Conservation (phyloP, 2,329 filamentous ascomycete species). For the Ophiostoma sp. region DNA sequence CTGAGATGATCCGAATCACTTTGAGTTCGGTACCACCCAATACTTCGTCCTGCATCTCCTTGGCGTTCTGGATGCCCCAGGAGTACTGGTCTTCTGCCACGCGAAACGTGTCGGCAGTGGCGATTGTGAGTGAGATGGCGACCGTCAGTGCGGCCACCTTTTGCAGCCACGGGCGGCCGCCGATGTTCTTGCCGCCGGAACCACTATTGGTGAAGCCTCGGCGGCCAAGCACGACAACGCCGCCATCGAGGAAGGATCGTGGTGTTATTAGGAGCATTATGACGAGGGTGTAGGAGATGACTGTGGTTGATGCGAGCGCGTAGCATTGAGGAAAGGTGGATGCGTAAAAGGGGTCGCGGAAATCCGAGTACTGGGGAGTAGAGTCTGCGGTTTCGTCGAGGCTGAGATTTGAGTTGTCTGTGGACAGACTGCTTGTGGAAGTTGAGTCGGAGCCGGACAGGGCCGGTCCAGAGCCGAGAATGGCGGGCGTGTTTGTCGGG, state of each 20-base stretch:
- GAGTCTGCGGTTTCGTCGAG: constrained; percentile 22
- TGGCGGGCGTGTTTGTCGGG: constrained; percentile 36
- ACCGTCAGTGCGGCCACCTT: constrained; percentile 70
- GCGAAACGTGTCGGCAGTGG: constrained; percentile 82
- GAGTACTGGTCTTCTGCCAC: constrained; percentile 79
- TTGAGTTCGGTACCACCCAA: constrained; percentile 81
- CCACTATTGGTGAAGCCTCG: constrained; percentile 82
- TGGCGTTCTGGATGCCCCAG: constrained; percentile 72
- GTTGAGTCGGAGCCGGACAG: constrained; percentile 32
- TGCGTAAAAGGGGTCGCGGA: constrained; percentile 84
- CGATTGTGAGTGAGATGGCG: constrained; percentile 83
- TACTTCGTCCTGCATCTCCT: constrained; percentile 68
- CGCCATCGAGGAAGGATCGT: constrained; percentile 85
- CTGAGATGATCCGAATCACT: constrained; percentile 85
- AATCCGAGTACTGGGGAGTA: constrained; percentile 52
- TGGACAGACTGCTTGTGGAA: constrained; percentile 30
- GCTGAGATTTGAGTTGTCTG: constrained; percentile 27
- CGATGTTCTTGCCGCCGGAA: constrained; percentile 73
- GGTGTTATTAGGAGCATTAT: constrained; percentile 93
- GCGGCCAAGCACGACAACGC: constrained; percentile 71
- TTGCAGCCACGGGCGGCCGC: constrained; percentile 89
- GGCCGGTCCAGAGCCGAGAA: constrained; percentile 32
- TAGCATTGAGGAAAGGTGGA: constrained; percentile 92
- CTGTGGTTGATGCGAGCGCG: constrained; percentile 82
- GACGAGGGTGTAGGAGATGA: constrained; percentile 85